Conservation (phyloP, 345 rosid genomes). For the Garcia nutans region DNA sequence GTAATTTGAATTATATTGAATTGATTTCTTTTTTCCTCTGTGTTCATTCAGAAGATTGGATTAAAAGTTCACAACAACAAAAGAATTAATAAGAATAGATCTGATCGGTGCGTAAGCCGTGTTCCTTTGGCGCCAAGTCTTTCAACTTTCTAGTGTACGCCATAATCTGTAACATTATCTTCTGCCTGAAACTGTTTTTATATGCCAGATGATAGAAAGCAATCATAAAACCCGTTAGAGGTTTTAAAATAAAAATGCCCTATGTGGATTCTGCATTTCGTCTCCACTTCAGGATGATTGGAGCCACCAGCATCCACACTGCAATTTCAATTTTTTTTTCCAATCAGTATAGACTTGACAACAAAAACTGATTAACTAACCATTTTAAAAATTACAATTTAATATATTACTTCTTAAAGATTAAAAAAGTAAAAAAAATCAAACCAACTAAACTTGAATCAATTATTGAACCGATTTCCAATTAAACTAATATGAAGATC, state of each 20-base stretch:
- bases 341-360: not conserved
- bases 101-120: not conserved
- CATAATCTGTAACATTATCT: not conserved
- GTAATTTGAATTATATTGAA: not conserved
- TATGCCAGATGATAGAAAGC: slow-evolving; percentile 13
- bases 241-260: not conserved
- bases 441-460: not conserved
- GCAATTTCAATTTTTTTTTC: slow-evolving; percentile 18
- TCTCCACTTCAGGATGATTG: slow-evolving; percentile 54
- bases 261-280: slow-evolving; percentile 37
- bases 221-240: not conserved
- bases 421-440: not conserved
- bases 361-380: too few species aligned
- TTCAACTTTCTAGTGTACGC: not conserved
- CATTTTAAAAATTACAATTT: too few species aligned
- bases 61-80: slow-evolving; percentile 11
- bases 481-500: too few species aligned
- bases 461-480: not conserved
- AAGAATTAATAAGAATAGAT: slow-evolving; percentile 4
- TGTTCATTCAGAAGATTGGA: slow-evolving; percentile 6
- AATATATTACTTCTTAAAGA: too few species aligned
- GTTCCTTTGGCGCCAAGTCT: not conserved
- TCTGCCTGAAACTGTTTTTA: not conserved
- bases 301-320: slow-evolving; percentile 96
- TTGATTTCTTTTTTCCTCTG: slow-evolving; percentile 2